Evolutionary conservation across 2,329 filamentous ascomycete species (phyloP), one percentile per base, ranked within the genome.

Genomic region (Aotearoamyces nothofagi): DNA sequence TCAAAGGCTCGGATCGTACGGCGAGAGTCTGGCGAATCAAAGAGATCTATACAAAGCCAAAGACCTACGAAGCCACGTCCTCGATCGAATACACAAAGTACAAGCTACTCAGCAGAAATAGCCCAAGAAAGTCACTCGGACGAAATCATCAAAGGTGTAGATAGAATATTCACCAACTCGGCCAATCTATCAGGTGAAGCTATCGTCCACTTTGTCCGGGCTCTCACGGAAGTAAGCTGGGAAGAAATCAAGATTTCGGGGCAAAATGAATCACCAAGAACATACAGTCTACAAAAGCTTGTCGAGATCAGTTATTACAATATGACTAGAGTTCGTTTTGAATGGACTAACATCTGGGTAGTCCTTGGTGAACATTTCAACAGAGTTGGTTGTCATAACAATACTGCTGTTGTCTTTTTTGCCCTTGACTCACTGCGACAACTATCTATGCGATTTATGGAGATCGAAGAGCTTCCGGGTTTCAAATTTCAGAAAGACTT

Each of bases 401-500:
- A 98, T 55, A 93, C 90, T 9, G 79, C 83, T 5, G 90, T 98
- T 29, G 92, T 98, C 8, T 96, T 92, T 57, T 98, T 98, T 47
- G 90, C 90, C 3, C 65, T 99, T 15, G 92, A 99, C 56, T 94
- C 87, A 3, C 57, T 99, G 24, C 73, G 92, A 22, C 90, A 99
- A 52, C 60, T 99, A 22, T 94, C 87, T 1, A 96, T 98, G 86
- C 78, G 86, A 11, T 99, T 98, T 50, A 81, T 98, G 79, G 90
- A 98, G 54, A 84, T 96, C 35, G 90, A 93, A 50, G 90, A 99
- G 52, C 57, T 99, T 41, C 83, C 90, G 1, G 90, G 92, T 46
- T 99, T 99, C 69, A 96, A 96, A 53, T 99, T 99, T 49, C 90
- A 99, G 46, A 99, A 99, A 52, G 87, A 99, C 50, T 98, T 99